Percentiles rank a stretch among this genome's conserved stretches.
phyloP scores from a whole-genome alignment of 2,329 filamentous ascomycete species.

The Trichoderma brevicompactum region DNA sequence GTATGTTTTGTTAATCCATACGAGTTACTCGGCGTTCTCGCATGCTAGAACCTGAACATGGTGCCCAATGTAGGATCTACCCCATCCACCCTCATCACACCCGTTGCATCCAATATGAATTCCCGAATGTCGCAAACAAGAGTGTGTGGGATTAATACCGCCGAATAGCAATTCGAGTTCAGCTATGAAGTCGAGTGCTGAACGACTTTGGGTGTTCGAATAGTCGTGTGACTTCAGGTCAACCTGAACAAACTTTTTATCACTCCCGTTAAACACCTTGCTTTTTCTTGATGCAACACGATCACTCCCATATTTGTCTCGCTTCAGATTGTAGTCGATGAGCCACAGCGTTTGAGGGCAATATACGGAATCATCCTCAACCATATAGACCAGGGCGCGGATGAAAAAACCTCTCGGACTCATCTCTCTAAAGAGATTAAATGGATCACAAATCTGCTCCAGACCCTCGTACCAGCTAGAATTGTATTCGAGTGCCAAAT shows the following conservation, averaged over 20 bases:
- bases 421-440: not conserved
- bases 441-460: not conserved
- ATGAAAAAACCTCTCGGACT: no score
- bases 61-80: no score
- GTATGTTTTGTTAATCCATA: no score
- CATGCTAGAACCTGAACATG: no score
- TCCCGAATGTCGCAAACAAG: no score
- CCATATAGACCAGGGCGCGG: not conserved
- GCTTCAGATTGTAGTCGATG: conserved; percentile 12
- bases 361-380: not conserved
- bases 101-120: no score
- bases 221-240: not conserved
- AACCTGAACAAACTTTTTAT: not conserved
- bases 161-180: no score
- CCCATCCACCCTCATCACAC: no score
- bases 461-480: not conserved
- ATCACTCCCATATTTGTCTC: not conserved
- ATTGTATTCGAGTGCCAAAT: conserved; percentile 18
- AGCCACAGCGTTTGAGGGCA: not conserved
- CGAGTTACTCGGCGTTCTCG: no score
- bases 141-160: no score
- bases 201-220: not conserved
- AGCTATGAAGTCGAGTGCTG: not conserved
- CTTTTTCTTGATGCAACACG: not conserved
- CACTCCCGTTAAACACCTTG: not conserved